A percentile compares a stretch with the other conserved stretches of the same genome.
These are phyloP conservation scores for Balansia obtecta DNA, from an alignment of 2,329 filamentous ascomycete species.

Conservation along the genomic window DNA sequence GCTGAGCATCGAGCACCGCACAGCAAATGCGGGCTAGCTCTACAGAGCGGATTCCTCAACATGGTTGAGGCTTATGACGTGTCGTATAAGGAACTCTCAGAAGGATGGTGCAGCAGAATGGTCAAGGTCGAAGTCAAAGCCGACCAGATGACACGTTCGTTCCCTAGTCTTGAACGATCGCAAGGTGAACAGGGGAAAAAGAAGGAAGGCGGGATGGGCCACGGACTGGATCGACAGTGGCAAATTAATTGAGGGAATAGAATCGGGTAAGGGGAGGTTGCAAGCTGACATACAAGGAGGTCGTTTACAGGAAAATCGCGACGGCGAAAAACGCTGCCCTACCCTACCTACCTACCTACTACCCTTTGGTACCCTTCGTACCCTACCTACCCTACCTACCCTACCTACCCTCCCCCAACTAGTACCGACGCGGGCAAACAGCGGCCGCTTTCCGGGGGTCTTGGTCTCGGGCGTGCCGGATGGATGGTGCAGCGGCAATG, in stretches of 20 bases:
- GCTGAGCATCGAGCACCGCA: slow-evolving; percentile 37
- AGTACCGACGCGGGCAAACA: not conserved
- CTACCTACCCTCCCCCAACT: too few species aligned
- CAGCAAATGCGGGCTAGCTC: slow-evolving; percentile 52
- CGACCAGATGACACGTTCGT: slow-evolving; percentile 19
- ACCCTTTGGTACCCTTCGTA: too few species aligned
- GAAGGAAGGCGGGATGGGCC: slow-evolving; percentile 40
- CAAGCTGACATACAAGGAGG: not conserved
- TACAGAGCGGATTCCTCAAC: slow-evolving; percentile 58
- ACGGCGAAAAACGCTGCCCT: slow-evolving; percentile 3
- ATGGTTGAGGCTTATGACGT: slow-evolving; percentile 36
- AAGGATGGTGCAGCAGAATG: slow-evolving; percentile 7
- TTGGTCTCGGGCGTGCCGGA: not conserved
- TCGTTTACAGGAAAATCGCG: slow-evolving; percentile 2
- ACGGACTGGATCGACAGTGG: slow-evolving; percentile 10
- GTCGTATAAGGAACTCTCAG: slow-evolving; percentile 5
- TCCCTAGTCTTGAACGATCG: slow-evolving; percentile 20
- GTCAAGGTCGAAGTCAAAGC: slow-evolving; percentile 10
- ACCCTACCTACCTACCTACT: too few species aligned
- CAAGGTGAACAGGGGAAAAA: slow-evolving; percentile 17
- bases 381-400: too few species aligned
- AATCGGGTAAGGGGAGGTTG: slow-evolving; percentile 6
- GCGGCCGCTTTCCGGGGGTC: not conserved
- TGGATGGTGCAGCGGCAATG: not conserved
- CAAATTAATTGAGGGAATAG: slow-evolving; percentile 5